These are phyloP conservation scores for Pilasporangium apinafurcum DNA, from an alignment of 352 stramenopile species.

Conservation along the genomic window DNA sequence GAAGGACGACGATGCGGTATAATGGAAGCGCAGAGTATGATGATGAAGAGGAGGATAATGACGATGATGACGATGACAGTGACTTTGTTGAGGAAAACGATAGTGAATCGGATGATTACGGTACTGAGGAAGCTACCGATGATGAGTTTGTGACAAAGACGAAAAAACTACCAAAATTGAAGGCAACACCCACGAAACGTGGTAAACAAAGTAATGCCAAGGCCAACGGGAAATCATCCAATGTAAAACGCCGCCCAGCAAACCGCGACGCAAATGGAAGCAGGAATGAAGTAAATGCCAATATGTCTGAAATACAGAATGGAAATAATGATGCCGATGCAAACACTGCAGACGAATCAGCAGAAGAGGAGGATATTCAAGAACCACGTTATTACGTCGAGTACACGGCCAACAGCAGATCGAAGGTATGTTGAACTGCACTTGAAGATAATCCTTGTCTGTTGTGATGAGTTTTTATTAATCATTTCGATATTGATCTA, in stretches of 20 bases:
- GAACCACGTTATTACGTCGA: constrained; percentile 61
- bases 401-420: constrained; percentile 49
- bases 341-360: constrained; percentile 14
- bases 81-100: constrained; percentile 36
- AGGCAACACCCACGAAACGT: neutral
- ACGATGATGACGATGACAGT: constrained; percentile 37
- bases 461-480: neutral
- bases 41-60: constrained; percentile 9
- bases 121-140: constrained; percentile 13
- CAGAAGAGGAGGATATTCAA: constrained; percentile 20
- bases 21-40: constrained; percentile 13
- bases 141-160: constrained; percentile 17
- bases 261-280: neutral
- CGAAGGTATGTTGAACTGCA: constrained; percentile 29
- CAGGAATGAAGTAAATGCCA: neutral
- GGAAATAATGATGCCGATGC: constrained; percentile 16
- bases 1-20: constrained; percentile 1
- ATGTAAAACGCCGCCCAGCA: constrained; percentile 2
- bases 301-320: neutral
- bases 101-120: constrained; percentile 13
- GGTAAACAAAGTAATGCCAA: constrained; percentile 9
- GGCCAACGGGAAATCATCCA: neutral
- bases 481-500: constrained; percentile 10
- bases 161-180: constrained; percentile 14
- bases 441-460: neutral